phyloP scores from a whole-genome alignment of 192 early-diverging fungal genomes.

The Rhizoclosmatium globosum region DNA sequence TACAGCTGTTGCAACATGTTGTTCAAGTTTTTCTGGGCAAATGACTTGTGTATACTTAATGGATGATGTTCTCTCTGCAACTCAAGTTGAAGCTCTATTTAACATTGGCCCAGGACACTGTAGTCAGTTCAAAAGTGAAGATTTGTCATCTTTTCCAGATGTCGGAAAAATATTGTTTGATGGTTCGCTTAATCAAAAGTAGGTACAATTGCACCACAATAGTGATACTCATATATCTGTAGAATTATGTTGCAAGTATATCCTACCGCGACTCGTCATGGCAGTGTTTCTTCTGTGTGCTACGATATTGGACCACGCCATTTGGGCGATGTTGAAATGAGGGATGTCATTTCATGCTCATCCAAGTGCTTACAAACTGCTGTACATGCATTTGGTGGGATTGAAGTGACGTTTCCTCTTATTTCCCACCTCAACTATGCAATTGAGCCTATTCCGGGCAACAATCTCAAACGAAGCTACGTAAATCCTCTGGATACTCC shows the following conservation, averaged over 20 bases:
- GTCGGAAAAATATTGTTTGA: conserved; percentile 41
- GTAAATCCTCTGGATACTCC: background rate
- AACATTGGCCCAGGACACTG: conserved; percentile 38
- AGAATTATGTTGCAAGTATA: conserved; percentile 46
- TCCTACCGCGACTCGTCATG: conserved; percentile 40
- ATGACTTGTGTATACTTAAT: conserved; percentile 49
- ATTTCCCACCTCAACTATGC: conserved; percentile 49
- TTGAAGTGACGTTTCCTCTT: conserved; percentile 51
- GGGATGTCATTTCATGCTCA: conserved; percentile 44
- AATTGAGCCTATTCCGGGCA: conserved; percentile 15
- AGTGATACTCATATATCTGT: background rate
- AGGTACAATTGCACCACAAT: background rate
- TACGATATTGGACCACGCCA: conserved; percentile 38
- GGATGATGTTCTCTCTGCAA: conserved; percentile 38
- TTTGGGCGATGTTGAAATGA: conserved; percentile 25
- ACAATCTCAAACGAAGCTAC: background rate
- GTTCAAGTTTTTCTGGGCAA: conserved; percentile 44
- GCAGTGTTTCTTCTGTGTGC: conserved; percentile 22
- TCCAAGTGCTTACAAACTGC: conserved; percentile 49
- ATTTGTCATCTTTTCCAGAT: conserved; percentile 39
- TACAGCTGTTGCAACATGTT: conserved; percentile 1
- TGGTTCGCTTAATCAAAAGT: conserved; percentile 34
- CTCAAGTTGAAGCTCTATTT: conserved; percentile 33
- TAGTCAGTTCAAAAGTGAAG: conserved; percentile 39
- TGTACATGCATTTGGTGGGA: conserved; percentile 53